Percentiles rank a stretch among this genome's conserved stretches.
phyloP scores from a whole-genome alignment of 148 eudicot genomes.

The Heliosperma pusillum region DNA sequence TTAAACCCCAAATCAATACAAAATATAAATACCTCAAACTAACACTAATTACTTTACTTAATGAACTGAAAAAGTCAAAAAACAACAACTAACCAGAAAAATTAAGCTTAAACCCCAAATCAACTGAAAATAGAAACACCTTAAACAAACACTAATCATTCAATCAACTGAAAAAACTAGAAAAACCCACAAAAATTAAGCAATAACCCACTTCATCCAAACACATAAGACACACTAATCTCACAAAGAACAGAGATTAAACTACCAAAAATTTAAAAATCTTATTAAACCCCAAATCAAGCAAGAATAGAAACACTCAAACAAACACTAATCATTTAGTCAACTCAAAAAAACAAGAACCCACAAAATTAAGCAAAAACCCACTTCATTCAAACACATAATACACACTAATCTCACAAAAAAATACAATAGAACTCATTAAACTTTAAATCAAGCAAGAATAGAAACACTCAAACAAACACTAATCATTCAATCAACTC shows the following conservation, averaged over 20 bases:
- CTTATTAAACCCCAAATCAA: not conserved
- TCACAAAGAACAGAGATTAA: not conserved
- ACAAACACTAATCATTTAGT: not conserved
- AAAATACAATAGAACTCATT: no score
- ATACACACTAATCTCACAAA: not conserved
- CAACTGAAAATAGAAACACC: not conserved
- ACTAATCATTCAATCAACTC: not conserved
- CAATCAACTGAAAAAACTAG: not conserved
- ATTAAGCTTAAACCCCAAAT: constrained; percentile 10
- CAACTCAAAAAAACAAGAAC: not conserved
- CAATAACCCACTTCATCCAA: constrained; percentile 16
- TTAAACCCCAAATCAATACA: not conserved
- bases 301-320: not conserved
- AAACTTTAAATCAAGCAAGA: not conserved
- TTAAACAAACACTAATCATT: not conserved
- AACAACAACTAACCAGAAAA: not conserved
- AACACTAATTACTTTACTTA: not conserved
- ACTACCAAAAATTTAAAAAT: not conserved
- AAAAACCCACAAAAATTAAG: constrained; percentile 10
- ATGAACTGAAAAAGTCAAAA: not conserved
- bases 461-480: not conserved
- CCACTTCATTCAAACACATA: constrained; percentile 9
- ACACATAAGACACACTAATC: not conserved
- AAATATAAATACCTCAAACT: not conserved
- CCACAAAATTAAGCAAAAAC: constrained; percentile 19